Percentiles rank a stretch among this genome's conserved stretches.
Evolutionary conservation across 768 basidiomycete genomes (phyloP).

Genomic region (Lentinus tigrinus): DNA sequence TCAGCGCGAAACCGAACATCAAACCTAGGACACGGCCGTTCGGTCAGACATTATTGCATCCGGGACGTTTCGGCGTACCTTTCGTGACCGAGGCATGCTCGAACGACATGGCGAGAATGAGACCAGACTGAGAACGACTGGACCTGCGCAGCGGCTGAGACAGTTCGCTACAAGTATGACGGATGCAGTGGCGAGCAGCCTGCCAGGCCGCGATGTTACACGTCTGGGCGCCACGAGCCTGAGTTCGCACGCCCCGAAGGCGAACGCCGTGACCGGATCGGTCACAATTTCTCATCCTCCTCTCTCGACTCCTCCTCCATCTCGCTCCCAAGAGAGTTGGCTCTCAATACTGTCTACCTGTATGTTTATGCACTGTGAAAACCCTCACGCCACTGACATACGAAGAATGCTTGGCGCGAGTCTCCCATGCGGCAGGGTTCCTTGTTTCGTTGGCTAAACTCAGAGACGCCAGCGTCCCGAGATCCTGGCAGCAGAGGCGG

Average conservation of each 20-base stretch:
- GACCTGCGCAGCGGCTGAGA: not conserved
- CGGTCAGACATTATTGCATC: not conserved
- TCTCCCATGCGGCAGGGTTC: no score
- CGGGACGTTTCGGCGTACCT: constrained; percentile 41
- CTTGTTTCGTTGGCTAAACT: no score
- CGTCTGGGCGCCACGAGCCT: not conserved
- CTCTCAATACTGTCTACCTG: no score
- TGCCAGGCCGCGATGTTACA: not conserved
- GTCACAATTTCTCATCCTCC: not conserved
- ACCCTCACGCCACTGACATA: no score
- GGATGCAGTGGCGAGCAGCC: not conserved
- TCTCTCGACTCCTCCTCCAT: not conserved
- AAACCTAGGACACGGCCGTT: constrained; percentile 47
- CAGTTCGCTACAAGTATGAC: not conserved
- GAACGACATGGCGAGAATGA: constrained; percentile 33
- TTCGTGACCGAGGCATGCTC: constrained; percentile 84
- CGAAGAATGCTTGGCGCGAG: no score
- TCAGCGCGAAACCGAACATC: constrained; percentile 69
- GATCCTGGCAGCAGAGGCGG: not conserved
- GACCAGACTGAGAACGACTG: no score
- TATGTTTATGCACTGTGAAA: not conserved
- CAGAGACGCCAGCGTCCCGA: no score
- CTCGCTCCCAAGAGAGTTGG: no score
- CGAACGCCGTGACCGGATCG: not conserved
- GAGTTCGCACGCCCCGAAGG: not conserved